Evolutionary conservation across 495 filamentous ascomycete species (phyloP).

Genomic region (Podospora bellae-mahoneyi): DNA sequence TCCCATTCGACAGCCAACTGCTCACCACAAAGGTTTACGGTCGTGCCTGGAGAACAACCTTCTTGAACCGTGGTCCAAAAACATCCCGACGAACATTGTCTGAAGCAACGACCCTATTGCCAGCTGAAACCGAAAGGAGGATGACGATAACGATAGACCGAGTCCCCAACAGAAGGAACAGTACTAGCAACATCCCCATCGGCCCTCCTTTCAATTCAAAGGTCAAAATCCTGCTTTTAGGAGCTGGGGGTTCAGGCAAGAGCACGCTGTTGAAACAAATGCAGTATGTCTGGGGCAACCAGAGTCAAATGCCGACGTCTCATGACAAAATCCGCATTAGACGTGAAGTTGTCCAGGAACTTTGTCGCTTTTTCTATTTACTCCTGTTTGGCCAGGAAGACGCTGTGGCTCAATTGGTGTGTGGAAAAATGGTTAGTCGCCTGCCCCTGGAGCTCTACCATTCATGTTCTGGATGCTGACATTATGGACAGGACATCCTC

Average conservation of each 20-base stretch:
- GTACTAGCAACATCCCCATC: not conserved
- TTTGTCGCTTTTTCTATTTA: conserved; percentile 4
- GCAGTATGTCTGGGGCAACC: not conserved
- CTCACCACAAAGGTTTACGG: conserved; percentile 8
- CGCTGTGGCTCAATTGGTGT: not conserved
- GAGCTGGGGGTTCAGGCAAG: not conserved
- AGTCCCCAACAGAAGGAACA: not conserved
- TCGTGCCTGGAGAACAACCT: not conserved
- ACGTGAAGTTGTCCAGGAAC: not conserved
- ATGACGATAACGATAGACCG: not conserved
- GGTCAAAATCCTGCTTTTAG: conserved; percentile 3
- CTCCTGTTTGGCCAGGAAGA: not conserved
- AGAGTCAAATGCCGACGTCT: not conserved
- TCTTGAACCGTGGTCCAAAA: not conserved
- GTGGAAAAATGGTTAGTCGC: not conserved
- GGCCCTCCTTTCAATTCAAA: not conserved
- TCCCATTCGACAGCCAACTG: conserved; percentile 8
- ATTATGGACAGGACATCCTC: not conserved
- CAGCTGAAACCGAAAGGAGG: not conserved
- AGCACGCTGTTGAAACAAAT: not conserved
- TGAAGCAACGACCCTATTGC: not conserved
- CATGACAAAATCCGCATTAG: not conserved
- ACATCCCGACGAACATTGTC: not conserved
- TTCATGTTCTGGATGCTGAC: not conserved
- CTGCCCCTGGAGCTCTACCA: no score